Base-by-base conservation (phyloP, 2,329 filamentous ascomycete species). In the Trichoderma arundinaceum region DNA sequence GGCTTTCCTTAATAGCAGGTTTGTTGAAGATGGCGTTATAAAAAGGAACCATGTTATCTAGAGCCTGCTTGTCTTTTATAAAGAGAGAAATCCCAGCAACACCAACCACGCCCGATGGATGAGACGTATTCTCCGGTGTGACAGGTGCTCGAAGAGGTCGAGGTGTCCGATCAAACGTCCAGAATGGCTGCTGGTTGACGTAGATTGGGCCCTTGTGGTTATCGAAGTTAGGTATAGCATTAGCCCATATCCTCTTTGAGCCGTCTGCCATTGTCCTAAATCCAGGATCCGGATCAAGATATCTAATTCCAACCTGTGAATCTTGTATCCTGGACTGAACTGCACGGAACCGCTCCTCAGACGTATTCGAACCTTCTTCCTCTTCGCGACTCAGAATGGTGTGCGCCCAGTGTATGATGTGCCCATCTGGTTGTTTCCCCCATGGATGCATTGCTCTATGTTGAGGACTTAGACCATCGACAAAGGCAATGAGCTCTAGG, bases 141-240 rank as follows among this genome's bases (percentile, higher is more conserved):
- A 49, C 12, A 1, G 58, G 58, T 15, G 46, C 58, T 43, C 58
- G 6, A 8, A 61, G 38, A 32, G 35, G 43, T 15, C 58, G 15
- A 7, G 46, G 58, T 5, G 58, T 61, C 3, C 58, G 44, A 48
- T 61, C 58, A 43, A 61, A 52, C 13, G 58, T 61, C 58, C 58
- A 61, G 22, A 61, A 61, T 6, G 58, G 58, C 46, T 61, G 58
- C n/a, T 61, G 58, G 13, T 61, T 61, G 58, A 61, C 43, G 19
- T 22, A 33, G 3, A 61, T 7, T 28, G 38, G 35, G 0, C 58
- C 58, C n/a, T 33, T 52, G 22, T 43, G 43, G 15, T 10, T 22
- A 7, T 61, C 58, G 43, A 61, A 61, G 44, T 43, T 61, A 22
- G 58, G 58, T 19, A 61, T 61, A 2, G 46, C 46, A 22, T 61